Evolutionary conservation across 1,139 yeast genomes (phyloP).

Genomic region (Suhomyces anneliseae): DNA sequence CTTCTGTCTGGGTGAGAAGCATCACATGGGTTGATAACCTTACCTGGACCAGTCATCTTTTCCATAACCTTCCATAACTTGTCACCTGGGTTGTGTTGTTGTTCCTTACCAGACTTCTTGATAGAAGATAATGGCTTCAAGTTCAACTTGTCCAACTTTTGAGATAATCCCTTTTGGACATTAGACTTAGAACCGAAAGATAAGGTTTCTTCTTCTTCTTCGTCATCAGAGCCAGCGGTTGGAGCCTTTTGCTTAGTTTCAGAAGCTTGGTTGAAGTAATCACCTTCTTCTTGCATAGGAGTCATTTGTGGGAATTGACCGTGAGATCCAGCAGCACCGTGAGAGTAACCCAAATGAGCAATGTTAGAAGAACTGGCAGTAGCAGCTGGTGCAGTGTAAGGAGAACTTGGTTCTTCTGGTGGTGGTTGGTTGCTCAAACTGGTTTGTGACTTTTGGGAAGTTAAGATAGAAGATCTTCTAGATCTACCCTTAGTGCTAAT

Average conservation of each 20-base stretch:
- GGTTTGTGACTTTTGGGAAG: constrained; percentile 33
- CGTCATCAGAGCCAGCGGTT: constrained; percentile 26
- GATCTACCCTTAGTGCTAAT: constrained; percentile 35
- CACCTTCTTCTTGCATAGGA: constrained; percentile 49
- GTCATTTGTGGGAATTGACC: constrained; percentile 59
- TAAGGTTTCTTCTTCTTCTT: constrained; percentile 46
- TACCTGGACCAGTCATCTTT: constrained; percentile 79
- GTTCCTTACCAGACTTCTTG: constrained; percentile 18
- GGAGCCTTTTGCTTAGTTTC: constrained; percentile 1
- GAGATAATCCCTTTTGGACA: constrained; percentile 49
- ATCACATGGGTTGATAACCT: constrained; percentile 67
- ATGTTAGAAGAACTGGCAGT: constrained; percentile 60
- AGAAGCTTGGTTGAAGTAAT: constrained; percentile 45
- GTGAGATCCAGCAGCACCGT: constrained; percentile 36
- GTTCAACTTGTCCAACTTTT: constrained; percentile 36
- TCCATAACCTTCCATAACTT: constrained; percentile 86
- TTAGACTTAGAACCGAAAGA: constrained; percentile 60
- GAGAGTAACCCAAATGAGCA: constrained; percentile 51
- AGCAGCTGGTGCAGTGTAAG: constrained; percentile 75
- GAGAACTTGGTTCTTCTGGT: constrained; percentile 48
- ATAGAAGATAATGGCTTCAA: constrained; percentile 38
- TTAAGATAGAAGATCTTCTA: constrained; percentile 39
- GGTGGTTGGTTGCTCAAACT: constrained; percentile 20
- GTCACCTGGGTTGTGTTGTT: constrained; percentile 41
- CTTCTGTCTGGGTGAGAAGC: constrained; percentile 61